These are phyloP conservation scores for Cyclotella atomus DNA, from an alignment of 108 stramenopile genomes.

Conservation along the genomic window DNA sequence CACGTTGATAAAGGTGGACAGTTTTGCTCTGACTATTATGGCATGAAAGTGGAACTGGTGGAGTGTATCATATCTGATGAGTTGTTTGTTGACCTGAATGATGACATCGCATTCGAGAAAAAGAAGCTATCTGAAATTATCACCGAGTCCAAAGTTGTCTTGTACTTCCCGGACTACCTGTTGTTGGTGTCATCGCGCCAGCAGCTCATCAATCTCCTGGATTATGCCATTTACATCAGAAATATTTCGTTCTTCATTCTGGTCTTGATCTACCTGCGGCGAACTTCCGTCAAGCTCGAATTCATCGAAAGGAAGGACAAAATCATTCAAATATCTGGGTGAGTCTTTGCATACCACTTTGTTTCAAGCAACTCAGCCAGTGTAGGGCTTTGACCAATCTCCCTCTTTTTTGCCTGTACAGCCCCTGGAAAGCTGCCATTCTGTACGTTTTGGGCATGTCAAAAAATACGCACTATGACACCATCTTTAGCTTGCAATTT, in stretches of 20 bases:
- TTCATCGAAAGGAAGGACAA: slow-evolving; percentile 47
- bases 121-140: slow-evolving; percentile 44
- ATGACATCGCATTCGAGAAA: slow-evolving; percentile 41
- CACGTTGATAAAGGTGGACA: slow-evolving; percentile 59
- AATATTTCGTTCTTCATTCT: slow-evolving; percentile 57
- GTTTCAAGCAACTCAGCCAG: neutral
- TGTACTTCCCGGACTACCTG: slow-evolving; percentile 63
- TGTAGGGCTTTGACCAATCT: neutral
- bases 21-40: slow-evolving; percentile 56
- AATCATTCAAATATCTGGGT: slow-evolving; percentile 49
- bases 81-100: slow-evolving; percentile 53
- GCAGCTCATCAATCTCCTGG: slow-evolving; percentile 59
- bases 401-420: neutral
- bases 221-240: slow-evolving; percentile 53
- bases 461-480: slow-evolving; percentile 42
- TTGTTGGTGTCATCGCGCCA: slow-evolving; percentile 33
- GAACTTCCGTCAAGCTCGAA: slow-evolving; percentile 40
- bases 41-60: slow-evolving; percentile 62
- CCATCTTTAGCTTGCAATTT: slow-evolving; percentile 55
- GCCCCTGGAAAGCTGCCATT: slow-evolving; percentile 59
- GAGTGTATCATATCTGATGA: slow-evolving; percentile 54
- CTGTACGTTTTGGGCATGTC: slow-evolving; percentile 34
- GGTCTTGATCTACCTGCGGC: slow-evolving; percentile 43
- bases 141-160: slow-evolving; percentile 56
- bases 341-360: slow-evolving; percentile 5